Percentiles rank a stretch among this genome's conserved stretches.
These are phyloP conservation scores for Eimeria maxima DNA, from an alignment of 169 alveolate genomes.

Conservation along the genomic window DNA sequence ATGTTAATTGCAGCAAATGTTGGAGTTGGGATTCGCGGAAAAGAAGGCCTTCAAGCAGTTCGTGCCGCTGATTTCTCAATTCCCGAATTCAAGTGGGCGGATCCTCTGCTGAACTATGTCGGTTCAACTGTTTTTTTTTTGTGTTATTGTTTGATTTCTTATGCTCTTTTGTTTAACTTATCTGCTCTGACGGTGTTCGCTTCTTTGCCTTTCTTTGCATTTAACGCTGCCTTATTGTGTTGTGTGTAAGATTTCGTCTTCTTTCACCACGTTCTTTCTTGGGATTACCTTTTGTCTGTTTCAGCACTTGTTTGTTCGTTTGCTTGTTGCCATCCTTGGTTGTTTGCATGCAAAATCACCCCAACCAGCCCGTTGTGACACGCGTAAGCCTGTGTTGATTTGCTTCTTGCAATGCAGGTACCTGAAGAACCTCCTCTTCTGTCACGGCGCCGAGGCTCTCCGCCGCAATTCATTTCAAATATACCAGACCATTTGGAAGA, in stretches of 20 bases:
- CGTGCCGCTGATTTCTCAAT: constrained; percentile 95
- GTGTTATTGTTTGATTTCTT: background rate
- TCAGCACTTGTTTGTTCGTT: too few relatives aligned
- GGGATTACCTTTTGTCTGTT: too few relatives aligned
- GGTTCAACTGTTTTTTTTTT: background rate
- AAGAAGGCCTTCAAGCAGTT: constrained; percentile 98
- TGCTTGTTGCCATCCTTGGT: too few relatives aligned
- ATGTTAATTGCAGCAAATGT: constrained; percentile 99
- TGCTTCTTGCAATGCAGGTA: constrained; percentile 81
- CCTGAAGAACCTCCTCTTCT: constrained; percentile 88
- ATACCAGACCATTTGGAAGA: constrained; percentile 85
- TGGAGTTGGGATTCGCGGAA: constrained; percentile 98
- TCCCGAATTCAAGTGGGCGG: constrained; percentile 91
- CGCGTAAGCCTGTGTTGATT: background rate
- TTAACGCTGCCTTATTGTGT: too few relatives aligned
- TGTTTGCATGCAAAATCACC: background rate
- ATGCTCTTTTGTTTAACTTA: background rate
- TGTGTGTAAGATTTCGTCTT: background rate
- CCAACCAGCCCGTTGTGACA: background rate
- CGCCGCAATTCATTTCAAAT: constrained; percentile 91
- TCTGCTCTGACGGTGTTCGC: background rate
- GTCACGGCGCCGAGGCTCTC: constrained; percentile 93
- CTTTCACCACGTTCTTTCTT: too few relatives aligned
- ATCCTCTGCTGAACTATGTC: too few relatives aligned
- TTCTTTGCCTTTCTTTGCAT: background rate